A percentile compares a stretch with the other conserved stretches of the same genome.
Evolutionary conservation across 2,329 filamentous ascomycete species (phyloP).

Genomic region (Tolypocladium tundrense): DNA sequence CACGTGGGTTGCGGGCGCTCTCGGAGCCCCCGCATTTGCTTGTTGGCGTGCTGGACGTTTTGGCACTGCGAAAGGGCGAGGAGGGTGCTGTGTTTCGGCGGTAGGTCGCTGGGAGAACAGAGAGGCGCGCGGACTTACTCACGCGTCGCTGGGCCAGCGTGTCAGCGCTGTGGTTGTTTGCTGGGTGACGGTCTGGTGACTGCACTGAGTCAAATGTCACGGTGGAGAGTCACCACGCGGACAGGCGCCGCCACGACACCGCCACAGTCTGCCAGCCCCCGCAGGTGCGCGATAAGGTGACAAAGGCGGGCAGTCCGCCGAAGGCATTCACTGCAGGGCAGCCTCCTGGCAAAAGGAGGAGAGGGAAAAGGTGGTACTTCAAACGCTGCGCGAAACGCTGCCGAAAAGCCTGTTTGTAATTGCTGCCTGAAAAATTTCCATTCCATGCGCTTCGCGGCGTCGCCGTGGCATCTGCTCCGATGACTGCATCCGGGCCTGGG

Average conservation of each 20-base stretch:
- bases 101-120: not conserved
- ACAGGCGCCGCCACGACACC: not conserved
- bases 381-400: not conserved
- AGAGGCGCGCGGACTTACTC: too few species aligned
- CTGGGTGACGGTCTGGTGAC: not conserved
- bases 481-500: constrained; percentile 1
- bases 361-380: not conserved
- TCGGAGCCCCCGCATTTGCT: constrained; percentile 10
- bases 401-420: not conserved
- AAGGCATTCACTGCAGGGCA: not conserved
- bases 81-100: not conserved
- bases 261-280: not conserved
- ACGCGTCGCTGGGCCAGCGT: not conserved
- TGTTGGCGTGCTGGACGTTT: not conserved
- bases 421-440: not conserved
- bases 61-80: not conserved
- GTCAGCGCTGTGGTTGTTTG: not conserved
- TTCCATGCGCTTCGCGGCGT: not conserved
- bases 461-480: not conserved
- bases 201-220: not conserved
- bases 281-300: not conserved
- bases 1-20: constrained; percentile 1
- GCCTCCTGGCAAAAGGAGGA: too few species aligned
- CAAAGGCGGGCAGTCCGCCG: not conserved
- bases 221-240: not conserved